These are phyloP conservation scores for Achaetomiella virescens DNA, from an alignment of 495 filamentous ascomycete genomes.

Conservation along the genomic window DNA sequence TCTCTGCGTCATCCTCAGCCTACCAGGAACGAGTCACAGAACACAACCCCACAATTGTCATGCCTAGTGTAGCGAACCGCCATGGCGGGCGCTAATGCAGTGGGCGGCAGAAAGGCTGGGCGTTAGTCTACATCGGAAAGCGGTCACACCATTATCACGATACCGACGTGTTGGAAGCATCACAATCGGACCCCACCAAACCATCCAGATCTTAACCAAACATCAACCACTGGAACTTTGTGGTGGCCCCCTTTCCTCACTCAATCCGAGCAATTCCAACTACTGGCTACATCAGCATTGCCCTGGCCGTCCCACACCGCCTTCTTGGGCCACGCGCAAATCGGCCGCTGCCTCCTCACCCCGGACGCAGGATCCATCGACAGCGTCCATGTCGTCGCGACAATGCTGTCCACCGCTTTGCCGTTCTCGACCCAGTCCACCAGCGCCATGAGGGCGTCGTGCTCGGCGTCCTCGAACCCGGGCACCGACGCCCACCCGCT, in stretches of 20 bases:
- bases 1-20: background rate
- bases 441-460: conserved; percentile 46
- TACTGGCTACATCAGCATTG: conserved; percentile 9
- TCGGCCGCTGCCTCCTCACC: conserved; percentile 36
- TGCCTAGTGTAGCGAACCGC: no score
- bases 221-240: no score
- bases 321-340: conserved; percentile 41
- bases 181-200: no score
- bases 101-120: conserved; percentile 6
- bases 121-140: background rate
- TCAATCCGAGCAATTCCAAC: conserved; percentile 15
- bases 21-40: no score
- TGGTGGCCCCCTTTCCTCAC: no score
- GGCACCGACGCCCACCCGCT: conserved; percentile 25
- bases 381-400: conserved; percentile 42
- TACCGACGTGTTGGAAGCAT: no score
- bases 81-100: conserved; percentile 5
- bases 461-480: conserved; percentile 35
- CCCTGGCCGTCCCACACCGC: conserved; percentile 21
- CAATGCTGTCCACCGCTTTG: conserved; percentile 32
- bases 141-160: background rate
- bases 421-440: conserved; percentile 50
- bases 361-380: conserved; percentile 26
- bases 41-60: background rate
- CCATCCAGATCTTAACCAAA: background rate